Evolutionary conservation across 345 rosid genomes (phyloP).

Genomic region (Euphorbia pulcherrima): DNA sequence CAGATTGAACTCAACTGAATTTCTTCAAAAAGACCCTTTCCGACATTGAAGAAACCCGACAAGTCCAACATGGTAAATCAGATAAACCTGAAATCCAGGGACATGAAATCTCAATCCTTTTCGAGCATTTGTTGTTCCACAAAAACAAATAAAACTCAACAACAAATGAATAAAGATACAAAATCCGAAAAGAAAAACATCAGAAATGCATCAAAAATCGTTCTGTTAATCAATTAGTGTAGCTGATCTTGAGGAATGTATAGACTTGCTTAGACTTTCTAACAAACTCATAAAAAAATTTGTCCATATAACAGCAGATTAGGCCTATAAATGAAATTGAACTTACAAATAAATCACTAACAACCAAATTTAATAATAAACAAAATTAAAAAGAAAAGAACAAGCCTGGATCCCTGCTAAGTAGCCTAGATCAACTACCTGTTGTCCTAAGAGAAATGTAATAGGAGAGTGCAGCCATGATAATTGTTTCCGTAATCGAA

Average conservation of each 20-base stretch:
- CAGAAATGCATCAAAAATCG: constrained; percentile 32
- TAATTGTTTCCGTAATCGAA: constrained; percentile 28
- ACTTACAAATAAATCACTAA: no score
- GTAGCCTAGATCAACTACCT: constrained; percentile 20
- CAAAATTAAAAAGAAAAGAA: no score
- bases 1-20: constrained; percentile 53
- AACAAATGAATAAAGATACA: constrained; percentile 31
- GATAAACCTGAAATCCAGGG: constrained; percentile 31
- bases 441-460: constrained; percentile 23
- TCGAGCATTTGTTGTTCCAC: constrained; percentile 54
- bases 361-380: no score
- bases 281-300: constrained; percentile 54
- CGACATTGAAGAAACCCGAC: constrained; percentile 25
- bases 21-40: constrained; percentile 38
- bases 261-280: constrained; percentile 53
- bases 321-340: constrained; percentile 4
- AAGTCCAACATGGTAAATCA: constrained; percentile 32
- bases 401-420: no score
- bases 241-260: constrained; percentile 67
- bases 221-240: constrained; percentile 34
- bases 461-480: constrained; percentile 45
- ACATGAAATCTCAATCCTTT: constrained; percentile 56
- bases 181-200: constrained; percentile 47
- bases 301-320: constrained; percentile 28
- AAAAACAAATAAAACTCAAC: constrained; percentile 43